phyloP scores from a whole-genome alignment of 345 rosid genomes.

The Camelina laxa region DNA sequence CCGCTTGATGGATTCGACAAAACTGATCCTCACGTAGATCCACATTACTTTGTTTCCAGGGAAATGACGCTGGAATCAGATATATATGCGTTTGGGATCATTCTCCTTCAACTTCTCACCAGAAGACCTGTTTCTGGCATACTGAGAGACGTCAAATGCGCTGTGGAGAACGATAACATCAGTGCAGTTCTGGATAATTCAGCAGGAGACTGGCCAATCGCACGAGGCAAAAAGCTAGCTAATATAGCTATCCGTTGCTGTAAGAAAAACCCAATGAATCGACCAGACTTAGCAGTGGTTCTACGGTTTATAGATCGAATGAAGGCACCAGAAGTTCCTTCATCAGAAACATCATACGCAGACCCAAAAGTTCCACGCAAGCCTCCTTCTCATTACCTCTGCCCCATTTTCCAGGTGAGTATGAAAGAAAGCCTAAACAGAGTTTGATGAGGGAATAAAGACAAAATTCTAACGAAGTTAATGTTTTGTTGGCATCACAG shows the following conservation, averaged over 20 bases:
- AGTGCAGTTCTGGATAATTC: conserved; percentile 61
- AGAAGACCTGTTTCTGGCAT: conserved; percentile 58
- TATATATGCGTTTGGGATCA: conserved; percentile 74
- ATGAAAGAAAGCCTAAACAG: neutral
- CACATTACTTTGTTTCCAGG: conserved; percentile 57
- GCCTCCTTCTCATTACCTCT: conserved; percentile 79
- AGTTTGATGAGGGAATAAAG: neutral
- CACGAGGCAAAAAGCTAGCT: conserved; percentile 62
- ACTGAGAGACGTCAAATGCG: conserved; percentile 66
- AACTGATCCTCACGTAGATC: conserved; percentile 56
- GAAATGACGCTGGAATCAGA: conserved; percentile 66
- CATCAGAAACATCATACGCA: conserved; percentile 43
- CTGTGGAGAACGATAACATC: conserved; percentile 65
- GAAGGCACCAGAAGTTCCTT: conserved; percentile 44
- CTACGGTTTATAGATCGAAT: conserved; percentile 58
- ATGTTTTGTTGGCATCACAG: conserved; percentile 22
- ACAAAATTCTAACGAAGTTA: neutral
- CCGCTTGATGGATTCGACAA: conserved; percentile 44
- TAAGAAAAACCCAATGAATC: conserved; percentile 48
- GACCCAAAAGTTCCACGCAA: conserved; percentile 53
- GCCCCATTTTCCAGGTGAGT: conserved; percentile 90
- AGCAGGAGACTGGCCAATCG: conserved; percentile 81
- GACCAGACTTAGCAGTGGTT: conserved; percentile 69
- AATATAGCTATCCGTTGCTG: conserved; percentile 75
- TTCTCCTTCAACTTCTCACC: conserved; percentile 77